These are phyloP conservation scores for Aspergillus hiratsukae DNA, from an alignment of 2,329 filamentous ascomycete species.

Conservation along the genomic window DNA sequence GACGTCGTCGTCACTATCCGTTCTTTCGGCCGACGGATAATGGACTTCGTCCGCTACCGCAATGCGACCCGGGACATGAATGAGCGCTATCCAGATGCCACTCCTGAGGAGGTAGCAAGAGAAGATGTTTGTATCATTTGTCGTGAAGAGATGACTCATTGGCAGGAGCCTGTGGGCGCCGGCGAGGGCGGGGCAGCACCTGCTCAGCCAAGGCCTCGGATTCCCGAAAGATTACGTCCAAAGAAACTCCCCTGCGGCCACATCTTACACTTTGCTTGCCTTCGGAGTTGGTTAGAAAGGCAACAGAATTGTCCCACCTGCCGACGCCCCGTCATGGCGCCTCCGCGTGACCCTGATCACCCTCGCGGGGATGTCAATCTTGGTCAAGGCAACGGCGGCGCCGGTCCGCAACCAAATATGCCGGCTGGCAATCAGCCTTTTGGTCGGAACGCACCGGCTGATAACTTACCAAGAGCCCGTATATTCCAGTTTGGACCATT, in stretches of 20 bases:
- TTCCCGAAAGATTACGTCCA: conserved; percentile 77
- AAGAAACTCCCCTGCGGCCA: conserved; percentile 97
- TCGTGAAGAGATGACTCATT: conserved; percentile 88
- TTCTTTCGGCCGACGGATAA: conserved; percentile 85
- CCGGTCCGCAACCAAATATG: conserved; percentile 25
- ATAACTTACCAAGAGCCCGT: conserved; percentile 48
- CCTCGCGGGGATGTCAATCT: conserved; percentile 22
- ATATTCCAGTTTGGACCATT: conserved; percentile 72
- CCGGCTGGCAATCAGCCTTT: conserved; percentile 35
- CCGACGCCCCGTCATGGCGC: conserved; percentile 69
- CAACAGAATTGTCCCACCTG: conserved; percentile 98
- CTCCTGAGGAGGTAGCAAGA: conserved; percentile 72
- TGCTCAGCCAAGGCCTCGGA: conserved; percentile 32
- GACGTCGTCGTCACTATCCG: conserved; percentile 92
- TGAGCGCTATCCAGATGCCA: conserved; percentile 81
- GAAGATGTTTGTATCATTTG: conserved; percentile 98
- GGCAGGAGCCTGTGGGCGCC: conserved; percentile 52
- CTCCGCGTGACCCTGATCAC: conserved; percentile 29
- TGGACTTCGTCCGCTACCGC: conserved; percentile 82
- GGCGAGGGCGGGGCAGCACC: conserved; percentile 19
- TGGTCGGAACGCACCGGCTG: conserved; percentile 35
- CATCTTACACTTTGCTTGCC: conserved; percentile 87
- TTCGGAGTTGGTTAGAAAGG: conserved; percentile 94
- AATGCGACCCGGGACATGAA: conserved; percentile 95
- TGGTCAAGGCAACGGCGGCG: conserved; percentile 22